Base-by-base conservation (phyloP, 371 early-diverging fungal genomes). In the Lichtheimia corymbifera region DNA sequence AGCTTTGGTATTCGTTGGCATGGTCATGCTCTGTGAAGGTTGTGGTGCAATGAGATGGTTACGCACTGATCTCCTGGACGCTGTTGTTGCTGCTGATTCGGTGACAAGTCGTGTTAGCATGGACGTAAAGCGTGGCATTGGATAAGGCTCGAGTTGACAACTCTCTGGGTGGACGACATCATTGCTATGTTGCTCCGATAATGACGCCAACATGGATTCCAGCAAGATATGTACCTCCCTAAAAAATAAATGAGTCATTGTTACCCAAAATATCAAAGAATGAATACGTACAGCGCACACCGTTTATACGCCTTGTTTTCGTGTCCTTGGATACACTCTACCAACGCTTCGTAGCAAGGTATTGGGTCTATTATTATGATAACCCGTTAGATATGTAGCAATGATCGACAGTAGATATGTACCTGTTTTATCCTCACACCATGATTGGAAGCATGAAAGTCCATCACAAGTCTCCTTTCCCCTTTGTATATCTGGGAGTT, bases 121-220 rank as follows among this genome's bases (percentile, higher is more conserved):
- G 35, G 11, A 11, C 1, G 35, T 35, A 35, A 35, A 35, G 11
- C 11, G 35, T 35, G 35, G 35, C 9, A 35, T 11, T 11, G 35
- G 6, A 35, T 35, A 35, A 9, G 35, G 9, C 0, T 22, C 47
- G 1, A 17, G 47, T 18, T 17, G 18, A n/a, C 11, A 13, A 17
- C 11, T 47, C 47, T 22, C 47, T 17, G n/a, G 13, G n/a, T 47
- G 47, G 5, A 18, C 44, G 13, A 55, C 5, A 28, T 56, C 45
- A 9, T 45, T 25, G 4, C 24, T 11, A 6, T 56, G 47, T 45
- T 56, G 57, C 5, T 27, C 11, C 11, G 11, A 42, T 27, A 56
- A 56, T 12, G 57, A 56, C 17, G 28, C 43, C 4, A 56, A 20
- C 25, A 56, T 24, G 11, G 57, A 43, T 45, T 56, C 57, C n/a